These are phyloP conservation scores for Sclerotinia glacialis DNA, from an alignment of 2,329 filamentous ascomycete species.

Conservation along the genomic window DNA sequence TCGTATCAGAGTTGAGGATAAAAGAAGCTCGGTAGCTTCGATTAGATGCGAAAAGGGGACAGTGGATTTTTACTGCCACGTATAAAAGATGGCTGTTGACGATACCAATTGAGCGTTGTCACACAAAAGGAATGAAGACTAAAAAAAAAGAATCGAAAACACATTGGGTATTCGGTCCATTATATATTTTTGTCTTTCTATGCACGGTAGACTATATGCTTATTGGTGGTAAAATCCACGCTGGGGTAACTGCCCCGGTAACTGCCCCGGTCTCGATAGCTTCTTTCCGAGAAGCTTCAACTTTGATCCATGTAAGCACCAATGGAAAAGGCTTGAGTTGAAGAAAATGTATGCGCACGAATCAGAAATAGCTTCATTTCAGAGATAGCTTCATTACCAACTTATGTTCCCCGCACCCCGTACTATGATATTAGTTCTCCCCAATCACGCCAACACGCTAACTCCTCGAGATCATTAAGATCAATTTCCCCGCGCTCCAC, in stretches of 20 bases:
- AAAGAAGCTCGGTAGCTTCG: not conserved
- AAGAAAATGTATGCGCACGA: not conserved
- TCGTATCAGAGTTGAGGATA: not conserved
- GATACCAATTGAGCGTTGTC: not conserved
- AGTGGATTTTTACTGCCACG: not conserved
- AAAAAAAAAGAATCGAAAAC: not conserved
- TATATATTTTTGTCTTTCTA: conserved; percentile 6
- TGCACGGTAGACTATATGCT: not conserved
- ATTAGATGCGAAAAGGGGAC: not conserved
- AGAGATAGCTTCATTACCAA: not conserved
- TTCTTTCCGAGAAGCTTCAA: not conserved
- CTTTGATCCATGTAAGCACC: not conserved
- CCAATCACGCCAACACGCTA: not conserved
- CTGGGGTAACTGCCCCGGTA: no score
- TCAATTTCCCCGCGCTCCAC: conserved; percentile 11
- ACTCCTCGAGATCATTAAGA: not conserved
- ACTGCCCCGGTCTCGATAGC: not conserved
- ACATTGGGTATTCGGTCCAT: not conserved
- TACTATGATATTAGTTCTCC: not conserved
- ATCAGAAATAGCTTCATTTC: not conserved
- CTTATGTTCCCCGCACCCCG: not conserved
- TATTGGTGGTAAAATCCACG: conserved; percentile 7
- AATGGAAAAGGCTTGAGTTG: not conserved
- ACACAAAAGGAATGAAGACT: not conserved
- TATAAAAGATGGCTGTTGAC: not conserved